Base-by-base conservation (phyloP, 352 stramenopile genomes). In the Phytopythium vexans region DNA sequence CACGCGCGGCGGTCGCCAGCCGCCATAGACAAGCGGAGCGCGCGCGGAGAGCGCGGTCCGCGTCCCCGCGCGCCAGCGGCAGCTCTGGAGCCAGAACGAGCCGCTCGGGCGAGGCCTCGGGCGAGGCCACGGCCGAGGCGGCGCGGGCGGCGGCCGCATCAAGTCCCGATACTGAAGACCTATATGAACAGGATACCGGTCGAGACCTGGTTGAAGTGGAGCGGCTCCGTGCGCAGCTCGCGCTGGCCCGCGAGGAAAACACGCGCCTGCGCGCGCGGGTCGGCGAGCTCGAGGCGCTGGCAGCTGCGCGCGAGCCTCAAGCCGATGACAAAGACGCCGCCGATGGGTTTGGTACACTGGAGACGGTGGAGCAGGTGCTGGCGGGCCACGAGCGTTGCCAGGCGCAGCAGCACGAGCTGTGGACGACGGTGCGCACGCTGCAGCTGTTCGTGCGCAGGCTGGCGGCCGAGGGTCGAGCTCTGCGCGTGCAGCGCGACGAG, bases 331-430 rank as follows among this genome's bases (percentile, higher is more conserved):
- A n/a, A 10, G 37, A 49, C 47, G 46, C 52, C 41, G 39, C 15
- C 48, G 40, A 27, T 2, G 21, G 21, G 21, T 27, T 27, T 27
- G 21, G 21, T 27, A 27, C 21, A 27, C 21, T 27, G 21, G 21
- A 27, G 21, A 27, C 21, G 21, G 21, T 27, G 21, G 21, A 27
- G 21, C 14, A 27, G 27, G 47, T 63, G n/a, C 39, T 77, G 33
- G 62, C 61, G 37, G 56, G 62, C 48, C 77, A 88, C 40, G 74
- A 77, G 43, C 74, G 63, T 8, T 89, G 79, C 31, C 71, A 89
- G 36, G 61, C 68, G 45, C 85, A 86, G 56, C 67, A 82, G 16
- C 82, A 88, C 42, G 82, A 92, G 45, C 58, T 92, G 9, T 88
- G 77, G 79, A 65, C 77, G 53, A 86, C 67, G 21, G 67, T 89